Evolutionary conservation across 805 yeast species (phyloP), one percentile per base, ranked within the genome.

Genomic region (Starmerella stellata): DNA sequence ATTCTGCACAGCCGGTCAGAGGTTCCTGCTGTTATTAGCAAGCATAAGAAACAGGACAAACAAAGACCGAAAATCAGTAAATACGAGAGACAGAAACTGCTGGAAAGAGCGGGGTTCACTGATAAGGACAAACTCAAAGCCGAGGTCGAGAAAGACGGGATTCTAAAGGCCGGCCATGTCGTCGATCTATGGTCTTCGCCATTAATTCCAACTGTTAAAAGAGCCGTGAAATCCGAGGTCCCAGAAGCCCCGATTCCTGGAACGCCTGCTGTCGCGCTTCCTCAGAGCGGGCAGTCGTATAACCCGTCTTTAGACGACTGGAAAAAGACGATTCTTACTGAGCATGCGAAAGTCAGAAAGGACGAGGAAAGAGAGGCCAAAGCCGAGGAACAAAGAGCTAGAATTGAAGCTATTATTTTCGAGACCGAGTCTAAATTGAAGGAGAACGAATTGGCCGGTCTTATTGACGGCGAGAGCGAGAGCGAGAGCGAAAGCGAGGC

Each of bases 271-370:
- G 60, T 63, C 3, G 56, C 48, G 2, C 40, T 74, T 3, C 83
- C 93, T 11, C 75, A 76, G 50, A 90, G 76, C 2, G 96, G 96
- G 39, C 79, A 78, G 56, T 85, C 96, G 2, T 90, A 82, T 54
- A 90, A 90, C 54, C 98, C 98, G 20, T 68, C 87, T 11, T 63
- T 75, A 46, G 78, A 75, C 40, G 72, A 78, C 21, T 90, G 98
- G 98, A 72, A 73, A 49, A 59, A 57, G 16, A 65, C 85, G 48
- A 70, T 90, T 38, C 62, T 70, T 38, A 62, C 65, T 38, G 95
- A 83, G 58, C 75, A 66, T 49, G 65, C 55, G 38, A 63, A 65
- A 39, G 93, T 82, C 52, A 70, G 72, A 51, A 65, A 69, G 36
- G 69, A 65, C 40, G 95, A 81, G 50, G 71, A 72, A 42, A 67